Base-by-base conservation (phyloP, 2,329 filamentous ascomycete species). In the Pleomassaria siparia region DNA sequence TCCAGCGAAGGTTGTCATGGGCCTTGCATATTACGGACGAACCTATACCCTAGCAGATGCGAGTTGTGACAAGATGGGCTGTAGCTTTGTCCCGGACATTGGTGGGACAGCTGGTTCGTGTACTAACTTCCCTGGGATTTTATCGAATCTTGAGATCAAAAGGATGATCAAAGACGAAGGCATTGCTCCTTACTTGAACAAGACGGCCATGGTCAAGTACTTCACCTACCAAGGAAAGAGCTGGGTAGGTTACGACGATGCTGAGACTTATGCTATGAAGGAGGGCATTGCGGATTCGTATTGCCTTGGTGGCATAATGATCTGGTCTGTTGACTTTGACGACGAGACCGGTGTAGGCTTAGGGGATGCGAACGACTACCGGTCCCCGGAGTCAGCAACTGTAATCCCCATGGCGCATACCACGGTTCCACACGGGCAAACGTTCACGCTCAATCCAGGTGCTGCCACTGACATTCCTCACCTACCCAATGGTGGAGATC, bases 21-120 rank as follows among this genome's bases (percentile, higher is more conserved):
- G 78, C 0, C 22, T 75, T 0, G 75, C 66, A 0, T 78, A 75
- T 46, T 80, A 80, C 53, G 72, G 74, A 2, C 54, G 69, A 2
- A 50, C 49, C 3, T 72, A 65, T 50, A 62, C 72, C 1, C 16
- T 59, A 2, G 2, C 42, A 1, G 53, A 60, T 41, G 2, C 46
- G 2, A 40, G n/a, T 5, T 65, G 63, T 40, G 21, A 13, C 9
- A 44, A 22, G 4, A 22, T 58, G 2, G 53, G 49, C 4, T 56
- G 59, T 16, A 43, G 20, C 12, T 62, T 56, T 12, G n/a, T n/a
- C n/a, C n/a, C n/a, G n/a, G 4, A 6, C 5, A n/a, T 9, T 5
- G n/a, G 15, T 5, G 6, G 32, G 6, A 29, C n/a, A 6, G 18
- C 60, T 2, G 60, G 52, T 9, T 3, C 32, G 3, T 69, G 66